A percentile compares a stretch with the other conserved stretches of the same genome.
These are phyloP conservation scores for Rhizophlyctis rosea DNA, from an alignment of 192 early-diverging fungal genomes.

Conservation along the genomic window DNA sequence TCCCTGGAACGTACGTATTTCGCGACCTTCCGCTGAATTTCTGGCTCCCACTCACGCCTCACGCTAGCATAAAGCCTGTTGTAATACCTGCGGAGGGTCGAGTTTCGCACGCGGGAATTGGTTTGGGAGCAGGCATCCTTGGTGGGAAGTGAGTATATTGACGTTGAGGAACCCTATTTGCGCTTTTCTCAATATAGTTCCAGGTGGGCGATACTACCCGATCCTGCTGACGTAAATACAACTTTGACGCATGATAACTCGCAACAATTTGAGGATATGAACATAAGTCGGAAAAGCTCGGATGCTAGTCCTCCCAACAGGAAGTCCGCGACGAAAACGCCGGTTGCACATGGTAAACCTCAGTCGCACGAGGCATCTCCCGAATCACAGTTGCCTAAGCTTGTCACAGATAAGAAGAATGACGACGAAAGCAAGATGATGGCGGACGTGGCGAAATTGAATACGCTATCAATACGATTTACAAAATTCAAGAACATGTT, in stretches of 20 bases:
- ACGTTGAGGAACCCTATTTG: not conserved
- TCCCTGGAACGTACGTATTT: conserved; percentile 20
- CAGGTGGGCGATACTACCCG: conserved; percentile 2
- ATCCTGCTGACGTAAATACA: conserved; percentile 6
- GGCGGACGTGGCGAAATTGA: conserved; percentile 50
- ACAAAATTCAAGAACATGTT: conserved; percentile 60
- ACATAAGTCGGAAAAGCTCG: conserved; percentile 18
- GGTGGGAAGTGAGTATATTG: conserved; percentile 24
- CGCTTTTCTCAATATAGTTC: not conserved
- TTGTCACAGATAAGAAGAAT: conserved; percentile 14
- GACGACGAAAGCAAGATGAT: conserved; percentile 47
- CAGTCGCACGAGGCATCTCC: not conserved
- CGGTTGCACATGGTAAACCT: conserved; percentile 4
- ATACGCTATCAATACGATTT: conserved; percentile 48
- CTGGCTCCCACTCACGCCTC: not conserved
- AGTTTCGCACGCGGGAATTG: conserved; percentile 24
- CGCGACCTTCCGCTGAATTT: not conserved
- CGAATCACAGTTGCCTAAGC: not conserved
- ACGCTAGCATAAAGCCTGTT: conserved; percentile 22
- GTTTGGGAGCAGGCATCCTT: conserved; percentile 28
- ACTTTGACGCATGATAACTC: conserved; percentile 13
- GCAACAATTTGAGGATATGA: too few relatives aligned
- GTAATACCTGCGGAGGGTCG: conserved; percentile 13
- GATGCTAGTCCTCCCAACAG: not conserved
- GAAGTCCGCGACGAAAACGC: not conserved